Evolutionary conservation across 2,329 filamentous ascomycete species (phyloP), one percentile per base, ranked within the genome.

Genomic region (Colletotrichum horii): DNA sequence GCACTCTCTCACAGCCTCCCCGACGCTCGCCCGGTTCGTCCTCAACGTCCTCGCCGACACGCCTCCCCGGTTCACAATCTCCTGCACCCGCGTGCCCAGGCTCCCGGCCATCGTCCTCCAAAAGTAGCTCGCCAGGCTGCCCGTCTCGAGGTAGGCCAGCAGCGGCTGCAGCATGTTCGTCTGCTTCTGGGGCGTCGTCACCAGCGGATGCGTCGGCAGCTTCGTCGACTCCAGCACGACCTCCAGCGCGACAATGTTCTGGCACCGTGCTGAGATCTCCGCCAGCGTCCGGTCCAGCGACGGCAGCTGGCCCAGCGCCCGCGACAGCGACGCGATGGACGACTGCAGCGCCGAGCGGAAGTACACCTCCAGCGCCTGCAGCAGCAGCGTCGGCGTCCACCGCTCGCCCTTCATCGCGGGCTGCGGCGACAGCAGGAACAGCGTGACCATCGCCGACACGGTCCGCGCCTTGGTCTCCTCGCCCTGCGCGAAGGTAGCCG

Each of bases 161-260:
- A 98, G 87, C 0, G 93, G 93, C 73, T 93, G 91, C 0, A 98
- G 88, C 56, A 98, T 89, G 73, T 87, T 90, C 4, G 81, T 76
- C 24, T 84, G 81, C 6, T 81, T 80, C 62, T 86, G 83, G 15
- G 79, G 68, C 6, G 78, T 76, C 5, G 86, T 83, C 4, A 96
- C 82, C 1, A 95, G 86, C 0, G 95, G 93, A 80, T 98, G 95
- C 0, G 83, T 58, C 0, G 95, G 94, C 1, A 93, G 88, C 78
- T 92, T 93, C 4, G 91, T 93, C 5, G 88, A 87, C 66, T 92
- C 91, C 8, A 98, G 91, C 3, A 98, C 90, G 2, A 92, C 87
- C 85, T 98, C 95, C 4, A 98, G 87, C 0, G 95, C 95, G n/a
- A 98, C 92, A 52, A 98, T 92, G 81, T 97, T 98, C 82, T 98